Evolutionary conservation across 192 early-diverging fungal genomes (phyloP), one percentile per base, ranked within the genome.

Genomic region (Diversispora eburnea): DNA sequence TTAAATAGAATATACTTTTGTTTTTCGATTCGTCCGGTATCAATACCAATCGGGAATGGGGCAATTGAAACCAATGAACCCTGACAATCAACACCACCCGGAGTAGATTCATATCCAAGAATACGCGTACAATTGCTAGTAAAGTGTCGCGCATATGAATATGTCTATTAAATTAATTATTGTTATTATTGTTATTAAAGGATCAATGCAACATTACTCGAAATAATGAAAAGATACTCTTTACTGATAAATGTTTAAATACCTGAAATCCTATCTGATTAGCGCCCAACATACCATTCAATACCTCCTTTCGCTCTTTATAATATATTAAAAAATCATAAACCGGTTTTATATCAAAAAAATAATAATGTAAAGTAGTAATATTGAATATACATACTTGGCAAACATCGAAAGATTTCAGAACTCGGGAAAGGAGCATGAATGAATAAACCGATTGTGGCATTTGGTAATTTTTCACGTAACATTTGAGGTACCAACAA

Each of bases 11-110:
- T 20, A 42, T 72, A 72, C 70, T 57, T 87, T 51, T 85, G 81
- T n/a, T 71, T 33, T 65, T 92, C 84, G 8, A 95, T 87, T 7
- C 86, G 76, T 19, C 91, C 82, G 8, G 91, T 87, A 77, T 99
- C 95, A 77, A 99, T 98, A n/a, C 97, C 97, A 55, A 99, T 97
- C 3, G 97, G 97, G 77, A 97, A 97, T 20, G 95, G 95, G 55
- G 91, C 92, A 1, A 98, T 87, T 49, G 87, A 75, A 5, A 97
- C 93, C 9, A 88, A 81, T 39, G 83, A 85, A 13, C 94, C 93
- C 55, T 87, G 84, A 69, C 88, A 90, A 76, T 97, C 91, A 17
- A 98, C 93, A 9, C 94, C 94, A 17, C 81, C 88, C 8, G 95
- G 96, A 4, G 95, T 91, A 0, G 93, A 94, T 77, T 99, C 95